Conservation (phyloP, 352 stramenopile genomes). For the Phytophthora colocasiae region DNA sequence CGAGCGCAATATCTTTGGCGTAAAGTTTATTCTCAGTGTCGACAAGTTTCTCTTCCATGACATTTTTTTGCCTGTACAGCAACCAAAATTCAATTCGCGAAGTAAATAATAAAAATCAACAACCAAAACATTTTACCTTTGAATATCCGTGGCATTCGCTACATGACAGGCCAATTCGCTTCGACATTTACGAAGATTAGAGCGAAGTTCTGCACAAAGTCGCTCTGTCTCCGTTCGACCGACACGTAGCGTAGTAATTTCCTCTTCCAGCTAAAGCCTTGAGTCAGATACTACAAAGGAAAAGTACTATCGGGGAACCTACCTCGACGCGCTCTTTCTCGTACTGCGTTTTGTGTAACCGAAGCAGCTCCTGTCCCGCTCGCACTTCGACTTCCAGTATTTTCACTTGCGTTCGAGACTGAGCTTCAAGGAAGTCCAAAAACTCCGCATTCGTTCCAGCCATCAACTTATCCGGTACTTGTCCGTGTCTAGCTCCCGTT, state of each 20-base stretch:
- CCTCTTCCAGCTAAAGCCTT: constrained; percentile 50
- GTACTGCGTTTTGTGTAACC: constrained; percentile 61
- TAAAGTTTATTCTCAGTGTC: constrained; percentile 44
- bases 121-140: constrained; percentile 39
- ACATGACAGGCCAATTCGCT: constrained; percentile 63
- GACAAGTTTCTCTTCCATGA: constrained; percentile 54
- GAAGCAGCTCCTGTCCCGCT: constrained; percentile 64
- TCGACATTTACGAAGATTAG: constrained; percentile 53
- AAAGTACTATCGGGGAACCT: background rate
- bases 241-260: constrained; percentile 52
- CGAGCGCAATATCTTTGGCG: constrained; percentile 45
- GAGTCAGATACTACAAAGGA: no score
- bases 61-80: constrained; percentile 53
- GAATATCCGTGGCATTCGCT: constrained; percentile 48
- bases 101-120: background rate
- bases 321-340: constrained; percentile 58
- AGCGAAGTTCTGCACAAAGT: constrained; percentile 54
- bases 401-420: constrained; percentile 51
- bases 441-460: constrained; percentile 38
- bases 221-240: constrained; percentile 49
- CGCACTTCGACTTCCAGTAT: constrained; percentile 70
- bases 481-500: constrained; percentile 1
- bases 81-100: background rate
- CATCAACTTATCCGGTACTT: background rate
- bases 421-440: constrained; percentile 53